Conservation (phyloP, 2,329 filamentous ascomycete species). For the Botrytis porri region DNA sequence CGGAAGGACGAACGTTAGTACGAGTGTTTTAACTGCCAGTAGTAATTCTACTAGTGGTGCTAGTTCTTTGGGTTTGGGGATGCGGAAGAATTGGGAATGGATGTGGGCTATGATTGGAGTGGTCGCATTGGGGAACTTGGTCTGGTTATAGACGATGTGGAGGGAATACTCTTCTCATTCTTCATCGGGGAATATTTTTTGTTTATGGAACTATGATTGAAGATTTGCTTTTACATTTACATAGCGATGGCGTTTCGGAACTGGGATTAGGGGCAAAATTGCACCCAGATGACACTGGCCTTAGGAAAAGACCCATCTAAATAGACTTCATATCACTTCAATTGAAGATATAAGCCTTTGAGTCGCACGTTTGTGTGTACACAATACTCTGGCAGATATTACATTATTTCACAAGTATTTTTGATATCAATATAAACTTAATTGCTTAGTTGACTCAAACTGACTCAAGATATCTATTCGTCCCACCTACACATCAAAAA, state of each 20-base stretch:
- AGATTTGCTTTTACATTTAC: slow-evolving; percentile 19
- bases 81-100: background rate
- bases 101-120: slow-evolving; percentile 12
- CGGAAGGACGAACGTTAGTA: slow-evolving; percentile 31
- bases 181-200: slow-evolving; percentile 18
- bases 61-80: slow-evolving; percentile 13
- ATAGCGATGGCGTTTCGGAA: slow-evolving; percentile 30
- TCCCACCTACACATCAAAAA: background rate
- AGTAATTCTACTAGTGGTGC: background rate
- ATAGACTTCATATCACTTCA: slow-evolving; percentile 2
- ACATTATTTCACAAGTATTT: background rate
- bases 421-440: background rate
- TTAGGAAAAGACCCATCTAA: background rate
- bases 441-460: background rate
- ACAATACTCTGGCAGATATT: background rate
- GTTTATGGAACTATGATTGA: slow-evolving; percentile 29
- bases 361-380: background rate
- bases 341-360: background rate
- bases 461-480: background rate
- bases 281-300: too few relatives aligned
- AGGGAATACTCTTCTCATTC: background rate
- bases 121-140: background rate
- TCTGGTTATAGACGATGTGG: background rate
- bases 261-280: background rate
- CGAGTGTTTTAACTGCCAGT: slow-evolving; percentile 25